Conservation (phyloP, 768 basidiomycete genomes). For the Pleurotus sapidus region DNA sequence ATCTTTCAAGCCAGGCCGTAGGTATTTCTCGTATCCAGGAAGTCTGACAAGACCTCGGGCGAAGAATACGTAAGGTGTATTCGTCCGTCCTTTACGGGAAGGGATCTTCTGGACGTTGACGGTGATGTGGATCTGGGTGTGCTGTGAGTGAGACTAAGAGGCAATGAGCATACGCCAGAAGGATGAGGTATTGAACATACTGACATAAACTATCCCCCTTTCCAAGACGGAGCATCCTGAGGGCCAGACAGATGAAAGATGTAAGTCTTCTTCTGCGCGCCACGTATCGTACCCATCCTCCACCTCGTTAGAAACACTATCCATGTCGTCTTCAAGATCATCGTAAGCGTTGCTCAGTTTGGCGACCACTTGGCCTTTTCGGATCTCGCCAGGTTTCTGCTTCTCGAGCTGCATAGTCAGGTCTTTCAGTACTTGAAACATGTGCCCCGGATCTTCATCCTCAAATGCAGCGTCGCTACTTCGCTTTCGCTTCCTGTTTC, state of each 20-base stretch:
- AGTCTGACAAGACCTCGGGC: constrained; percentile 46
- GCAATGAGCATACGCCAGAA: background rate
- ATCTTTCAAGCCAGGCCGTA: background rate
- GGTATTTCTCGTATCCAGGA: constrained; percentile 6
- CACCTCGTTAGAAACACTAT: constrained; percentile 12
- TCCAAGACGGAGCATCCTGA: constrained; percentile 33
- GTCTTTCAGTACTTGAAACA: constrained; percentile 2
- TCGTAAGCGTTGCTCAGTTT: background rate
- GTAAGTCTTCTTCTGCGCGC: constrained; percentile 69
- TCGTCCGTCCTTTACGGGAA: constrained; percentile 54
- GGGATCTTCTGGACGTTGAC: constrained; percentile 51
- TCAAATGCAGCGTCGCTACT: constrained; percentile 2
- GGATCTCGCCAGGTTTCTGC: constrained; percentile 2
- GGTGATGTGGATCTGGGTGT: constrained; percentile 60
- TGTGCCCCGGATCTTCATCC: constrained; percentile 1
- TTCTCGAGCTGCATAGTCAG: background rate
- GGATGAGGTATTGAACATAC: constrained; percentile 19
- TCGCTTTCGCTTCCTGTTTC: background rate
- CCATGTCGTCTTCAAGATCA: background rate
- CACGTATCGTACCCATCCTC: constrained; percentile 52
- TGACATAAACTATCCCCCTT: constrained; percentile 62
- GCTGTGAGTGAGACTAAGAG: constrained; percentile 49
- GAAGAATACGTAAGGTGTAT: constrained; percentile 58
- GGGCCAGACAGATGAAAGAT: constrained; percentile 58
- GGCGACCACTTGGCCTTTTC: background rate